These are phyloP conservation scores for Scutellaria minor DNA, from an alignment of 257 asterid genomes.

Conservation along the genomic window DNA sequence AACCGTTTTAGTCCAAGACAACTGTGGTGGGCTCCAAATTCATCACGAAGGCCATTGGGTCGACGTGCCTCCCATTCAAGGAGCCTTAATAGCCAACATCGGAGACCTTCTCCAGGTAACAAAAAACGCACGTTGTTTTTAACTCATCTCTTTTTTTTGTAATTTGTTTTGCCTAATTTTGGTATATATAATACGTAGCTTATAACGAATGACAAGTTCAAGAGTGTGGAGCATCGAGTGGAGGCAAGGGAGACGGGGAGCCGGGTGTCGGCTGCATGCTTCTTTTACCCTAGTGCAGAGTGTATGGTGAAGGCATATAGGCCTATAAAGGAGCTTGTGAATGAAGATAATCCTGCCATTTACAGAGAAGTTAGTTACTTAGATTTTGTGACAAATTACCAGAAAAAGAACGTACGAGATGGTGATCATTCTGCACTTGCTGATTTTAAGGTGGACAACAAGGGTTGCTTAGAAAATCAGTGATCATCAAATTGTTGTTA, in stretches of 20 bases:
- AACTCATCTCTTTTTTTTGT: not conserved
- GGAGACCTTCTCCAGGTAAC: slow-evolving; percentile 78
- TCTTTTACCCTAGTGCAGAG: slow-evolving; percentile 58
- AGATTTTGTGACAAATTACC: slow-evolving; percentile 55
- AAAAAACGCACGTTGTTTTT: not conserved
- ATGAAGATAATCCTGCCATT: slow-evolving; percentile 50
- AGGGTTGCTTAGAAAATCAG: not conserved
- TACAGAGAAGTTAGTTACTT: slow-evolving; percentile 56
- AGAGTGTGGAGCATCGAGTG: slow-evolving; percentile 79
- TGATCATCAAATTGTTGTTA: not conserved
- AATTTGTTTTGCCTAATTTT: not conserved
- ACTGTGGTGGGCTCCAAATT: slow-evolving; percentile 75
- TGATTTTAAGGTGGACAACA: slow-evolving; percentile 40
- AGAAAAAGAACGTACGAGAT: slow-evolving; percentile 43
- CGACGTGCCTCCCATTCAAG: slow-evolving; percentile 69
- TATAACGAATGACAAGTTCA: slow-evolving; percentile 69
- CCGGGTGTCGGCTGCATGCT: slow-evolving; percentile 69
- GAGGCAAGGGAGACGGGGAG: slow-evolving; percentile 50
- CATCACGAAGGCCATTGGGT: slow-evolving; percentile 57
- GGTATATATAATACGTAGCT: slow-evolving; percentile 38
- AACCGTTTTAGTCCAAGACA: slow-evolving; percentile 65
- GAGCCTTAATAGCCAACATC: slow-evolving; percentile 67
- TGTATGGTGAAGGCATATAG: slow-evolving; percentile 48
- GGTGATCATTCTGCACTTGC: slow-evolving; percentile 46
- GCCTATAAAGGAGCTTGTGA: slow-evolving; percentile 58